Conservation (phyloP, 495 filamentous ascomycete species). For the Pseudoneurospora amorphoporcata region DNA sequence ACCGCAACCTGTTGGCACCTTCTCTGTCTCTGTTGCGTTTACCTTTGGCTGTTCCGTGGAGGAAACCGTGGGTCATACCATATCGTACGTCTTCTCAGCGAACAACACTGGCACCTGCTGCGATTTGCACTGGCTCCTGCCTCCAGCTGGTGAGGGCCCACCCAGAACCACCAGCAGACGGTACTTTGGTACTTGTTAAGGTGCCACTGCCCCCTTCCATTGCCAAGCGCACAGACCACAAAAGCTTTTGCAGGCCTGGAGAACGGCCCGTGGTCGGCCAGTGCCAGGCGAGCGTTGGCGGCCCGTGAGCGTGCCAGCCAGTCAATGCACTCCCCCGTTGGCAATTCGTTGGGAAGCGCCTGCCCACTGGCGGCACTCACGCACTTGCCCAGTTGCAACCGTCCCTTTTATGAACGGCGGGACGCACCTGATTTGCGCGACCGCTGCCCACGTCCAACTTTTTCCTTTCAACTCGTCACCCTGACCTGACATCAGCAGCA, state of each 20-base stretch:
- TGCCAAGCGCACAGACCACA: not conserved
- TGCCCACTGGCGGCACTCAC: not conserved
- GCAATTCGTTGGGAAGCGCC: not conserved
- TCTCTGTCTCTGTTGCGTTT: not conserved
- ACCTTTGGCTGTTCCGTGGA: not conserved
- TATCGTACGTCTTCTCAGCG: not conserved
- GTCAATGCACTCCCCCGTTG: not conserved
- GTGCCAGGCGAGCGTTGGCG: not conserved
- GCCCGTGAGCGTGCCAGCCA: not conserved
- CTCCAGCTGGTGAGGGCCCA: not conserved
- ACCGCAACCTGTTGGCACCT: not conserved
- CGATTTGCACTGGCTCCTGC: not conserved
- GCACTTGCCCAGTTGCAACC: not conserved
- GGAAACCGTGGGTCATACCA: not conserved
- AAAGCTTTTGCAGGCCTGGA: not conserved
- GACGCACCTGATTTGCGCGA: slow-evolving; percentile 35
- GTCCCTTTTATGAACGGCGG: not conserved
- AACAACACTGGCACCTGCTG: not conserved
- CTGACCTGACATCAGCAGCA: not conserved
- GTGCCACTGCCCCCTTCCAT: not conserved
- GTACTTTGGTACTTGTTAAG: not conserved
- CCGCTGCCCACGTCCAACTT: slow-evolving; percentile 12
- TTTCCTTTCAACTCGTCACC: slow-evolving; percentile 18
- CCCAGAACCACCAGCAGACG: not conserved
- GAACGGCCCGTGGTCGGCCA: not conserved